Evolutionary conservation across 371 early-diverging fungal genomes (phyloP).

Genomic region (Rhizopus stolonifer): DNA sequence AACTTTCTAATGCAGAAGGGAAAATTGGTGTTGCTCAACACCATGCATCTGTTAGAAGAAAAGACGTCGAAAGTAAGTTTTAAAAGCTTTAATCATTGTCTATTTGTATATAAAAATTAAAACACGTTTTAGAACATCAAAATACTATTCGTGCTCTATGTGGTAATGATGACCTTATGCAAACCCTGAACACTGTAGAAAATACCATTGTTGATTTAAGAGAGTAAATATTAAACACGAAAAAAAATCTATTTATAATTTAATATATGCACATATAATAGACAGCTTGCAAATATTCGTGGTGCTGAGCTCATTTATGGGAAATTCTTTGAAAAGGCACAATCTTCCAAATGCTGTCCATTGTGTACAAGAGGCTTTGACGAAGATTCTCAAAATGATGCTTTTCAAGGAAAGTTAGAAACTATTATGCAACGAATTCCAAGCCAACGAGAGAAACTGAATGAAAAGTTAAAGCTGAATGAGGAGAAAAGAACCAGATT

Average conservation of each 20-base stretch:
- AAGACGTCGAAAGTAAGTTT: constrained; percentile 21
- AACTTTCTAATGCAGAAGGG: constrained; percentile 38
- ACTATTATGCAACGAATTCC: constrained; percentile 1
- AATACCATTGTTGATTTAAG: constrained; percentile 10
- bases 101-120: too few relatives aligned
- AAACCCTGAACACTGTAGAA: constrained; percentile 20
- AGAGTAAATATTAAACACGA: constrained; percentile 22
- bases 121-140: constrained; percentile 25
- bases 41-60: constrained; percentile 12
- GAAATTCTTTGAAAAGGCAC: constrained; percentile 52
- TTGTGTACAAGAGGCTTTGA: constrained; percentile 68
- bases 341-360: constrained; percentile 61
- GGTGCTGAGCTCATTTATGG: constrained; percentile 59
- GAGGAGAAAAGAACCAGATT: constrained; percentile 23
- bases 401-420: constrained; percentile 54
- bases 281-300: constrained; percentile 19
- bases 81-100: neutral
- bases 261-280: too few relatives aligned
- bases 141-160: constrained; percentile 20
- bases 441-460: constrained; percentile 14
- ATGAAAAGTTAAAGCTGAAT: constrained; percentile 34
- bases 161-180: constrained; percentile 22
- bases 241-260: neutral
- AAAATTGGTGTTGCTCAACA: constrained; percentile 40
- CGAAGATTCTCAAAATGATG: constrained; percentile 43